Base-by-base conservation (phyloP, 2,329 filamentous ascomycete genomes). In the Sarocladiaceae sp. region DNA sequence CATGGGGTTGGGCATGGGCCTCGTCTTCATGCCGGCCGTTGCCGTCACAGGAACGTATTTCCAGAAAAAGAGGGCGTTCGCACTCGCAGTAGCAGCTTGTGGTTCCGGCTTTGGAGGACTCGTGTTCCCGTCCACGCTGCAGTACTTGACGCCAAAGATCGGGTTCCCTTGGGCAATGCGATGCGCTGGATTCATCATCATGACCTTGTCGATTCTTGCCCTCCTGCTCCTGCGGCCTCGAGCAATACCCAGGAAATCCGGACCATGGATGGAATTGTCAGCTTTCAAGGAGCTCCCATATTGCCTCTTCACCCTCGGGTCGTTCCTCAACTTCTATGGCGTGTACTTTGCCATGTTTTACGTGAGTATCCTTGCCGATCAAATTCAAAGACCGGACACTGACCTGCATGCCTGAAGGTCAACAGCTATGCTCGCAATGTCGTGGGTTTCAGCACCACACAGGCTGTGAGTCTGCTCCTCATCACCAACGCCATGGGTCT, bases 131-230 rank as follows among this genome's bases (percentile, higher is more conserved):
- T 66, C 74, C 10, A 66, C 70, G 13, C 74, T 84, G 53, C 70
- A 79, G 52, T 69, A 74, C 40, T 62, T 84, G 15, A 66, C 79
- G 6, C 74, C 76, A 0, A 57, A 63, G 13, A 66, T 83, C 23
- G 80, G 80, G 1, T 85, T 84, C 51, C 63, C 67, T 0, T 83
- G 81, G 79, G 72, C 80, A 0, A 78, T 81, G 3, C 67, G 85
- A 6, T 72, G 79, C 9, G 67, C 85, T 1, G 83, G 73, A 0
- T 83, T 88, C 53, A 70, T 88, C 26, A 70, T 69, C 37, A 60
- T 80, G 6, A 63, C 57, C 1, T 72, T 74, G 7, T 60, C 70
- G 18, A 45, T 58, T 1, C 50, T 67, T 0, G 66, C 63, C 11
- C 58, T 64, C 1, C 58, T 73, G 18, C 47, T 65, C 20, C 54